A percentile compares a stretch with the other conserved stretches of the same genome.
Conservation (phyloP, 768 basidiomycete genomes). For the Amanita rubescens region DNA sequence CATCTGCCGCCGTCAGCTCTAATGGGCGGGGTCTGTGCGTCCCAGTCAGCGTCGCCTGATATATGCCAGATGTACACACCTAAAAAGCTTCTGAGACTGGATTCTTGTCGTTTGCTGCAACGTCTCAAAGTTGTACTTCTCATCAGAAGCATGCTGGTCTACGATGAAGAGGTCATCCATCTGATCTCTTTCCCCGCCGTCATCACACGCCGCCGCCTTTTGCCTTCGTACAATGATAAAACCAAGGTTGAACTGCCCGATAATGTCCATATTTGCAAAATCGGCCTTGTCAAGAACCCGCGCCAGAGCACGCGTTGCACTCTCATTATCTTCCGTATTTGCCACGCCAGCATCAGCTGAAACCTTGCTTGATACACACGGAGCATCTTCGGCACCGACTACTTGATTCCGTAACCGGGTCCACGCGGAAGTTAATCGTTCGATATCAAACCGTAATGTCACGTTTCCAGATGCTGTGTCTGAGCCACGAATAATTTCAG, state of each 20-base stretch:
- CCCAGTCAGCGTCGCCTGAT: background rate
- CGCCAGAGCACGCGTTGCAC: slow-evolving; percentile 59
- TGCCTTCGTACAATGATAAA: slow-evolving; percentile 82
- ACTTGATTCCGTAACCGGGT: background rate
- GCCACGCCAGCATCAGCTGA: slow-evolving; percentile 32
- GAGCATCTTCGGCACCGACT: background rate
- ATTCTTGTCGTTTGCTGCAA: slow-evolving; percentile 88
- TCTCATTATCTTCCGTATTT: slow-evolving; percentile 42
- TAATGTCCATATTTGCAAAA: slow-evolving; percentile 73
- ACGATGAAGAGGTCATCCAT: slow-evolving; percentile 94
- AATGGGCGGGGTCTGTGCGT: slow-evolving; percentile 59
- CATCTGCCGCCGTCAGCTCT: slow-evolving; percentile 85
- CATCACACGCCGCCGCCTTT: slow-evolving; percentile 14
- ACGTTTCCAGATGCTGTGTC: slow-evolving; percentile 6
- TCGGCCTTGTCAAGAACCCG: slow-evolving; percentile 84
- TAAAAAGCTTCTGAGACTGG: slow-evolving; percentile 76
- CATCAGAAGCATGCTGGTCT: slow-evolving; percentile 96
- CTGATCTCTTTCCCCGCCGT: background rate
- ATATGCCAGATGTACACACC: slow-evolving; percentile 36
- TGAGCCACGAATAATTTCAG: slow-evolving; percentile 1
- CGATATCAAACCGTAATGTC: slow-evolving; percentile 28
- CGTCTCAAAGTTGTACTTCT: slow-evolving; percentile 97
- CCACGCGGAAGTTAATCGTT: slow-evolving; percentile 21
- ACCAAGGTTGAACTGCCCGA: slow-evolving; percentile 95
- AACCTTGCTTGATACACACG: slow-evolving; percentile 9